Evolutionary conservation across 208 protist species (phyloP).

Genomic region (Acanthamoeba healyi): DNA sequence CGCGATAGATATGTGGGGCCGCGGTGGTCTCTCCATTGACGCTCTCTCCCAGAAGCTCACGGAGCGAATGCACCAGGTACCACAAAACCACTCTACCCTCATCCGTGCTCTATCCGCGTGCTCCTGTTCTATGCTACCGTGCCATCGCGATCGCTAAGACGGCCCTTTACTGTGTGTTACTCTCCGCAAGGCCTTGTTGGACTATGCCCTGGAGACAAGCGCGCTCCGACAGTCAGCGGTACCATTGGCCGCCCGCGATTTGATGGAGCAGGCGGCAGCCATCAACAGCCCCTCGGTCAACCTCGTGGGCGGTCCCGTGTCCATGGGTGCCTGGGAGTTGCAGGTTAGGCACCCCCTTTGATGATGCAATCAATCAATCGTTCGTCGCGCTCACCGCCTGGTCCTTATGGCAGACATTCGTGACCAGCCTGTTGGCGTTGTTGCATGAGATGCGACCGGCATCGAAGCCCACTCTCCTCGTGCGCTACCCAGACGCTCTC

Average conservation of each 20-base stretch:
- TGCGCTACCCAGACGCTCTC: not conserved
- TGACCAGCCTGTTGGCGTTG: not conserved
- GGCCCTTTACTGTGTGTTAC: too few species aligned
- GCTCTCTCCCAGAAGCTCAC: conserved; percentile 4
- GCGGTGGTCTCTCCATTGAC: conserved; percentile 37
- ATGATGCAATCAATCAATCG: not conserved
- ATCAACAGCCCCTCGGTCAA: conserved; percentile 49
- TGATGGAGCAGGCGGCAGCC: not conserved
- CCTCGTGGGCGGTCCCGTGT: conserved; percentile 22
- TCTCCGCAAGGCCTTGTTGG: not conserved
- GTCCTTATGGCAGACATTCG: not conserved
- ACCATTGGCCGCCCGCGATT: not conserved
- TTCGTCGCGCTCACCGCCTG: not conserved
- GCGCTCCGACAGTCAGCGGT: not conserved
- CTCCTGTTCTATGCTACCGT: not conserved
- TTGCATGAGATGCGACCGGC: not conserved
- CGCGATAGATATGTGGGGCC: conserved; percentile 62
- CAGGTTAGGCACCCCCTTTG: not conserved
- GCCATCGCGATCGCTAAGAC: too few species aligned
- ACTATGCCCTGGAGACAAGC: conserved; percentile 72
- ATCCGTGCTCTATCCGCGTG: not conserved
- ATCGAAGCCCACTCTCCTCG: not conserved
- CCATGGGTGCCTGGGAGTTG: conserved; percentile 43
- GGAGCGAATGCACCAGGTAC: conserved; percentile 42
- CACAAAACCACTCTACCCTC: not conserved